Evolutionary conservation across 1,284 basidiomycete species (phyloP).

Genomic region (Cerrena zonata): DNA sequence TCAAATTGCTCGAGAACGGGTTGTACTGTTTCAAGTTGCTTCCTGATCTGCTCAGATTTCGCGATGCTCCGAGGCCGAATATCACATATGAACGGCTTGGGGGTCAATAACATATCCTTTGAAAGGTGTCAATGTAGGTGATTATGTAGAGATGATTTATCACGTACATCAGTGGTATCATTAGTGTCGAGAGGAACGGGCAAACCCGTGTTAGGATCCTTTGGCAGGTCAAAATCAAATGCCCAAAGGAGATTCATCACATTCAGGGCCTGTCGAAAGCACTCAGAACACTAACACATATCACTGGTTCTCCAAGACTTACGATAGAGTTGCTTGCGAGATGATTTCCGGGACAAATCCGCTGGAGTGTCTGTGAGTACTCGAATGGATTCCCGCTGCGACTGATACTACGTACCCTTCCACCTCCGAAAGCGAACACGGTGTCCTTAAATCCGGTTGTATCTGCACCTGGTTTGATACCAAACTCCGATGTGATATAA

Average conservation of each 20-base stretch:
- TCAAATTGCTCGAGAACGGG: conserved; percentile 7
- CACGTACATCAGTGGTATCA: conserved; percentile 1
- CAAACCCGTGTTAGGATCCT: conserved; percentile 5
- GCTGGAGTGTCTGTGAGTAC: conserved; percentile 3
- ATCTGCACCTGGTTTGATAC: conserved; percentile 4
- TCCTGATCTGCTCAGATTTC: conserved; percentile 4
- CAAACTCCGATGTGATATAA: conserved; percentile 3
- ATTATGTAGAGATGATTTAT: background rate
- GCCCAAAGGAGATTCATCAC: conserved; percentile 13
- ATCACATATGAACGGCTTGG: conserved; percentile 8
- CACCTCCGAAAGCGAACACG: conserved; percentile 7
- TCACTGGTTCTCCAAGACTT: background rate
- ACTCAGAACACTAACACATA: background rate
- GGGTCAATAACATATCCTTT: background rate
- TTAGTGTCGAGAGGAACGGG: conserved; percentile 2
- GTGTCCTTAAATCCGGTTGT: conserved; percentile 1
- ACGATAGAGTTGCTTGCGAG: conserved; percentile 16
- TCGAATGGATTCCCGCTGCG: background rate
- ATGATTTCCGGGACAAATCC: conserved; percentile 19
- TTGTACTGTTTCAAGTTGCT: background rate
- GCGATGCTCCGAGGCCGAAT: conserved; percentile 5
- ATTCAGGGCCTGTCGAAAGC: conserved; percentile 5
- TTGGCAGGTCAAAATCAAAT: conserved; percentile 7
- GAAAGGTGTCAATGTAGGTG: background rate
- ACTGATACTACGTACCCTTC: conserved; percentile 4